These are phyloP conservation scores for Deinandra increscens DNA, from an alignment of 129 eudicot species.

Conservation along the genomic window DNA sequence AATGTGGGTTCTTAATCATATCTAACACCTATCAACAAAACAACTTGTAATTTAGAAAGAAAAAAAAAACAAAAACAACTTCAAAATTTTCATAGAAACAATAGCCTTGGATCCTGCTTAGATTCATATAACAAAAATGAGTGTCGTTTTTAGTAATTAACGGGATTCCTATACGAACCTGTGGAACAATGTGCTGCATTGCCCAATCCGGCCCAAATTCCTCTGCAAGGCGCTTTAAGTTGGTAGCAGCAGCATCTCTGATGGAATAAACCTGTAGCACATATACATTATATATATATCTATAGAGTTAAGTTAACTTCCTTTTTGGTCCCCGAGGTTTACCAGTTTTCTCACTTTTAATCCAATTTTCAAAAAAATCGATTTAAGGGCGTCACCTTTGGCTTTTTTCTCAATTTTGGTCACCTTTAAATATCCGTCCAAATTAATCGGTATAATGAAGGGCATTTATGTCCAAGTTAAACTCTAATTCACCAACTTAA, in stretches of 20 bases:
- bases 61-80: not conserved
- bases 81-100: not conserved
- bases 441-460: no score
- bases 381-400: no score
- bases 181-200: constrained; percentile 73
- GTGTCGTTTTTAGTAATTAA: not conserved
- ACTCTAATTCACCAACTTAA: no score
- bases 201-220: constrained; percentile 99
- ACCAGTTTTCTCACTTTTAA: no score
- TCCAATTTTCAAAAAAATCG: no score
- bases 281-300: not conserved
- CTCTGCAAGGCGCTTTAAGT: constrained; percentile 86
- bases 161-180: constrained; percentile 40
- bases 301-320: no score
- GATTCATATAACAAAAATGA: not conserved
- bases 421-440: no score
- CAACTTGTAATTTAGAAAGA: not conserved
- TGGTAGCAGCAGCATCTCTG: constrained; percentile 94
- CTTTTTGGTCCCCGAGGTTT: no score
- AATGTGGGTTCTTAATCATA: constrained; percentile 68
- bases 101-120: not conserved
- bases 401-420: no score
- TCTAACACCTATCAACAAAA: constrained; percentile 66
- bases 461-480: no score
- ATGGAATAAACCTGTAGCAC: constrained; percentile 80